Percentiles rank a stretch among this genome's conserved stretches.
phyloP scores from a whole-genome alignment of 371 early-diverging fungal genomes.

The Syncephalastrum racemosum region DNA sequence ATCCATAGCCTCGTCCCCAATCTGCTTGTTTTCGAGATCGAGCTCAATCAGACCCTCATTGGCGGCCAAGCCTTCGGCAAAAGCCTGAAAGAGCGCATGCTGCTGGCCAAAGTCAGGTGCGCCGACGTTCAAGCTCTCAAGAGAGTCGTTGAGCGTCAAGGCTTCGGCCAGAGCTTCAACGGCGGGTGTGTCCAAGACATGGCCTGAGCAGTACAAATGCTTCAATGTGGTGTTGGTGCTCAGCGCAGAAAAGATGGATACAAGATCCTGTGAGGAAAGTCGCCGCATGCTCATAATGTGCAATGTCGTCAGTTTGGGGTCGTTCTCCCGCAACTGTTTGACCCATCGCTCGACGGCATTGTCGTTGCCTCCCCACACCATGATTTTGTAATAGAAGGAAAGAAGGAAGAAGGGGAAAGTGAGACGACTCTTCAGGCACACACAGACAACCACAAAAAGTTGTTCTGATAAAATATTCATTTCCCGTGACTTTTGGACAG shows the following conservation, averaged over 20 bases:
- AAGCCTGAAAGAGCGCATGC: slow-evolving; percentile 26
- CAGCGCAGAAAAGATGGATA: slow-evolving; percentile 50
- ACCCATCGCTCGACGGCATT: slow-evolving; percentile 58
- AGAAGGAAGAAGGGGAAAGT: not conserved
- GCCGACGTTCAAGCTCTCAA: slow-evolving; percentile 52
- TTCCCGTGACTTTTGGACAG: too few species aligned
- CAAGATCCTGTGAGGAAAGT: slow-evolving; percentile 46
- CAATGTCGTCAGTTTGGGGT: slow-evolving; percentile 48
- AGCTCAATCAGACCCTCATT: slow-evolving; percentile 51
- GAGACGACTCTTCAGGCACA: not conserved
- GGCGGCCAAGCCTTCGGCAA: slow-evolving; percentile 53
- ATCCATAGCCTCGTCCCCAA: slow-evolving; percentile 16
- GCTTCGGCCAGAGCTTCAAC: slow-evolving; percentile 41
- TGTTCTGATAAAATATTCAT: too few species aligned
- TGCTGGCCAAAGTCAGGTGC: slow-evolving; percentile 39
- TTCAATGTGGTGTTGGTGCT: slow-evolving; percentile 45
- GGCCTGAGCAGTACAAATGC: slow-evolving; percentile 61
- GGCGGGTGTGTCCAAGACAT: slow-evolving; percentile 40
- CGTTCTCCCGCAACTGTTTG: slow-evolving; percentile 55
- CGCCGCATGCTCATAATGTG: slow-evolving; percentile 65
- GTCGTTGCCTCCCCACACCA: slow-evolving; percentile 66
- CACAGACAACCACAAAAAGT: too few species aligned
- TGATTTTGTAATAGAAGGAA: slow-evolving; percentile 12
- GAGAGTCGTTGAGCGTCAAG: slow-evolving; percentile 49
- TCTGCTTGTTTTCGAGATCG: slow-evolving; percentile 61